Evolutionary conservation across 2,329 filamentous ascomycete genomes (phyloP).

Genomic region (Cercospora zeae-maydis): DNA sequence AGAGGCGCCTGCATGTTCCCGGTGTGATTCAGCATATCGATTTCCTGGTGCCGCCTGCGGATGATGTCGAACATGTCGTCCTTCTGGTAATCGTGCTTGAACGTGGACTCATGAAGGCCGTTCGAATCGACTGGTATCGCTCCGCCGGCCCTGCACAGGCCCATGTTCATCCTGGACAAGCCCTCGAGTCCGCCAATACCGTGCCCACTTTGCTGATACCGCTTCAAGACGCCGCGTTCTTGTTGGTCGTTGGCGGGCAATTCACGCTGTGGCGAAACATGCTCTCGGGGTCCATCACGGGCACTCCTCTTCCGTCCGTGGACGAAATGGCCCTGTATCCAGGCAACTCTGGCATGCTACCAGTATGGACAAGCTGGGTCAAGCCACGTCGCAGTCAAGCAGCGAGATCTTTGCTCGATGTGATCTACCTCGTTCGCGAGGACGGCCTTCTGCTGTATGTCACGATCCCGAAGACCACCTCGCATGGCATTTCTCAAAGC

Average conservation of each 20-base stretch:
- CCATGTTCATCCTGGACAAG: conserved; percentile 26
- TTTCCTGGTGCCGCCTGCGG: conserved; percentile 69
- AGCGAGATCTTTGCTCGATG: conserved; percentile 65
- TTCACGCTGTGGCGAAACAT: conserved; percentile 41
- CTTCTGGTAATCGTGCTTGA: conserved; percentile 61
- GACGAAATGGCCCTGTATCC: conserved; percentile 18
- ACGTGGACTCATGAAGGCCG: conserved; percentile 42
- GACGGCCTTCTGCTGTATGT: conserved; percentile 77
- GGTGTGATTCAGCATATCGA: conserved; percentile 82
- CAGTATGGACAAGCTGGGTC: conserved; percentile 75
- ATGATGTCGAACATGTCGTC: conserved; percentile 69
- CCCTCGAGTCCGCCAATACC: conserved; percentile 23
- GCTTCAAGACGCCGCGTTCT: conserved; percentile 40
- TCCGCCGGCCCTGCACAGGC: conserved; percentile 21
- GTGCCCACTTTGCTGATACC: conserved; percentile 42
- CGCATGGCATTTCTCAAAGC: conserved; percentile 44
- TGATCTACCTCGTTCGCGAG: conserved; percentile 81
- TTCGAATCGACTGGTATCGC: conserved; percentile 35
- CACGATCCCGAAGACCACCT: conserved; percentile 39
- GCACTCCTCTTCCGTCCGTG: conserved; percentile 2
- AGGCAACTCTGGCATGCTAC: conserved; percentile 27
- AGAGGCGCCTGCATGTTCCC: conserved; percentile 50
- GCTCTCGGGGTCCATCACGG: conserved; percentile 39
- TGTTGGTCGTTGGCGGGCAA: conserved; percentile 39
- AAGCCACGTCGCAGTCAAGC: conserved; percentile 65